Evolutionary conservation across 768 basidiomycete genomes (phyloP), one percentile per base, ranked within the genome.

Genomic region (Saitozyma sp.): DNA sequence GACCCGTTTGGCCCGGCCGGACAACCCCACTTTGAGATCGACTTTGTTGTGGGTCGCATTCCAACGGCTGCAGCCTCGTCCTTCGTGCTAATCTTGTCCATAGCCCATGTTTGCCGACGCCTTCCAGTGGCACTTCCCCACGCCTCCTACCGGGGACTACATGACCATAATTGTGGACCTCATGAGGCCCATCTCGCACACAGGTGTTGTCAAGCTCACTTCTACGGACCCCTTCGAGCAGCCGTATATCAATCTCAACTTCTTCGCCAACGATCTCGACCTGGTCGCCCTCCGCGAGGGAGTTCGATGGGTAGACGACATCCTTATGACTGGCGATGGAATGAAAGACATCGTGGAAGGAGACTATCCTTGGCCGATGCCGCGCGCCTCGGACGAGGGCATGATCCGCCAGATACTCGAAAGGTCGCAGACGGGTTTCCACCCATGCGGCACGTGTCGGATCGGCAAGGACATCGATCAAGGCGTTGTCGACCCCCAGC

Each of bases 171-270:
- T 56, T 56, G 54, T 56, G 20, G 54, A 56, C 29, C 41, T 56
- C n/a, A 37, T 56, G 19, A 17, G 54, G 41, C 54, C 54, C 40
- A 39, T 56, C 40, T 56, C 54, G 14, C 14, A n/a, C 11, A 39
- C 29, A 13, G 54, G 54, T 1, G 29, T 14, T 13, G 54, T 56
- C 29, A 56, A 56, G 40, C 54, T 56, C 38, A 42, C 2, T 10
- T 56, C 54, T 13, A 56, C 16, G n/a, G 54, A 56, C 40, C 54
- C 54, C 10, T 56, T 42, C 38, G 40, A 56, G 29, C 54, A 37
- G 14, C 29, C 54, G 29, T 39, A 56, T 29, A 56, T 56, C 54
- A 56, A 56, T 29, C 11, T 56, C 54, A 56, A 56, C 54, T 56
- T 56, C 29, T 56, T 56, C 14, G 16, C 11, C 11, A 10, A 56